phyloP scores from a whole-genome alignment of 805 yeast genomes.

The Blastobotrys robertii region DNA sequence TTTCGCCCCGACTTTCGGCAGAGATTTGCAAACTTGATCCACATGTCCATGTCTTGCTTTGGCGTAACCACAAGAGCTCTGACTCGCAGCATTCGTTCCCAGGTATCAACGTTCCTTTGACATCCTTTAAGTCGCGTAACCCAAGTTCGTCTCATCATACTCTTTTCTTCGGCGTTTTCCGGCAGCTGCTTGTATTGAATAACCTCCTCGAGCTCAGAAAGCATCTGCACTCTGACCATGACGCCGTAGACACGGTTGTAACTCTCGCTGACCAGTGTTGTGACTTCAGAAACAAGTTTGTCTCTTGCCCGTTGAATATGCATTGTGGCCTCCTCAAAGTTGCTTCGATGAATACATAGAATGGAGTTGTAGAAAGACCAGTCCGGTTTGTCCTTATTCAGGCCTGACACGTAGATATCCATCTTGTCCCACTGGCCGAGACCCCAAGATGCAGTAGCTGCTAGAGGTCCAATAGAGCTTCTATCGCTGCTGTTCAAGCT shows the following conservation, averaged over 20 bases:
- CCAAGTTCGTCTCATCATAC: slow-evolving; percentile 84
- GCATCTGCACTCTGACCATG: slow-evolving; percentile 93
- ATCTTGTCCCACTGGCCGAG: slow-evolving; percentile 93
- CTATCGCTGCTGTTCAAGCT: slow-evolving; percentile 57
- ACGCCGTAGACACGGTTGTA: slow-evolving; percentile 95
- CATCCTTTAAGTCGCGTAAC: slow-evolving; percentile 85
- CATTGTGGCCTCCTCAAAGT: slow-evolving; percentile 67
- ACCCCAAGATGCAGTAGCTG: slow-evolving; percentile 99
- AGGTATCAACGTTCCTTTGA: slow-evolving; percentile 92
- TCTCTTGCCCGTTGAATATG: slow-evolving; percentile 84
- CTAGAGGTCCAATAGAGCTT: slow-evolving; percentile 87
- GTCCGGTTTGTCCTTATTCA: slow-evolving; percentile 78
- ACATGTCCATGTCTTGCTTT: slow-evolving; percentile 91
- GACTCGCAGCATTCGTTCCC: slow-evolving; percentile 93
- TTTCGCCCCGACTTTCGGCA: slow-evolving; percentile 91
- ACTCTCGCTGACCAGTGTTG: slow-evolving; percentile 91
- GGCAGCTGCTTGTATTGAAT: slow-evolving; percentile 80
- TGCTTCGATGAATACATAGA: slow-evolving; percentile 71
- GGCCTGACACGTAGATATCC: slow-evolving; percentile 81
- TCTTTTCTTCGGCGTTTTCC: slow-evolving; percentile 70
- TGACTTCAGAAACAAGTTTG: slow-evolving; percentile 80
- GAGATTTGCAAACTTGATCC: slow-evolving; percentile 95
- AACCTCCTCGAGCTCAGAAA: slow-evolving; percentile 93
- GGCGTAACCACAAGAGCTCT: slow-evolving; percentile 90
- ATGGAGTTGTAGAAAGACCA: slow-evolving; percentile 92